Evolutionary conservation across 208 protist species (phyloP).

Genomic region (Leishmania tarentolae): DNA sequence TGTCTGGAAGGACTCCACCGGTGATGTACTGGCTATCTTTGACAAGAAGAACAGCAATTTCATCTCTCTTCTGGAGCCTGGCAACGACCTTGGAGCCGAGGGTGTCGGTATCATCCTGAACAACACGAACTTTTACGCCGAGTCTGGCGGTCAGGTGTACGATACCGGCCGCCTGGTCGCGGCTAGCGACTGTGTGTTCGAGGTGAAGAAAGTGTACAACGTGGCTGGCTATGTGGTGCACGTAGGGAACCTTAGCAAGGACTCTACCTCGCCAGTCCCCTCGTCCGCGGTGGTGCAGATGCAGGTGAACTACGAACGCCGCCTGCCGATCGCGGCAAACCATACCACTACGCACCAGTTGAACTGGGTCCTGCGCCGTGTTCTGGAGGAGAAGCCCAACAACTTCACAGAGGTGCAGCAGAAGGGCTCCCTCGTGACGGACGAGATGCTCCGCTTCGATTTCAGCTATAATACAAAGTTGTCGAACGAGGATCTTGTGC

Average conservation of each 20-base stretch:
- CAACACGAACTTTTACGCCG: slow-evolving; percentile 98
- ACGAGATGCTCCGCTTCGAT: slow-evolving; percentile 97
- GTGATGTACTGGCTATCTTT: slow-evolving; percentile 85
- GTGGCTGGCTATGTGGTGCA: slow-evolving; percentile 97
- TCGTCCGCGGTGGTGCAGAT: slow-evolving; percentile 67
- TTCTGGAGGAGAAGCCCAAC: slow-evolving; percentile 84
- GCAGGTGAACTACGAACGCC: slow-evolving; percentile 91
- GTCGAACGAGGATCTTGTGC: slow-evolving; percentile 76
- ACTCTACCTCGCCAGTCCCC: slow-evolving; percentile 61
- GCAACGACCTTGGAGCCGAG: slow-evolving; percentile 56
- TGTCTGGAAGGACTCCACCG: slow-evolving; percentile 83
- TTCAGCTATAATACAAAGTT: slow-evolving; percentile 93
- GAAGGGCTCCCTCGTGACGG: slow-evolving; percentile 93
- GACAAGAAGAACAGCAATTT: slow-evolving; percentile 74
- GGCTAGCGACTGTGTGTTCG: slow-evolving; percentile 75
- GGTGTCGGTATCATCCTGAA: slow-evolving; percentile 93
- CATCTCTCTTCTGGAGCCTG: slow-evolving; percentile 58
- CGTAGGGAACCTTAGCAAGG: slow-evolving; percentile 90
- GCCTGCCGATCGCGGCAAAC: slow-evolving; percentile 89
- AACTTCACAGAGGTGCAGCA: slow-evolving; percentile 94
- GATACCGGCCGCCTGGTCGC: slow-evolving; percentile 93
- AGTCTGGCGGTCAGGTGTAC: slow-evolving; percentile 97
- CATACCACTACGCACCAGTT: slow-evolving; percentile 98
- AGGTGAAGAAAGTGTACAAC: slow-evolving; percentile 93
- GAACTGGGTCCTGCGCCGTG: slow-evolving; percentile 95